Evolutionary conservation across 345 rosid genomes (phyloP), one percentile per base, ranked within the genome.

Genomic region (Pistacia atlantica): DNA sequence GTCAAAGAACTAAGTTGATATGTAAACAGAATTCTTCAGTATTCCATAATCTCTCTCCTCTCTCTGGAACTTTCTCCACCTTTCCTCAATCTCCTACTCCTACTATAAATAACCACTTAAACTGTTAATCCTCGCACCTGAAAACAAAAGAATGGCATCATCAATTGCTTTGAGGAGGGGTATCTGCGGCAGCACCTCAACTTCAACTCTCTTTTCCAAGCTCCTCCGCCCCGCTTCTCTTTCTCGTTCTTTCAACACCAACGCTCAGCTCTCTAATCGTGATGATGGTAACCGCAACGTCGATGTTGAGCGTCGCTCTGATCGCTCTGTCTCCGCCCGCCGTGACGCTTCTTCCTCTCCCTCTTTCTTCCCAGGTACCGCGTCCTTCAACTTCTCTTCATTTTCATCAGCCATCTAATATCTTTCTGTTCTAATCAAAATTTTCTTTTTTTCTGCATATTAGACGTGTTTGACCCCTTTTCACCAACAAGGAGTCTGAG

Each of bases 181-280:
- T 38, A 38, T 38, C 42, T 38, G 42, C 42, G 5, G 6, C 42
- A 38, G 42, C 46, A 5, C 73, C n/a, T 45, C 72, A 14, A 65
- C 83, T n/a, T 78, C 80, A 13, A 69, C 38, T 77, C 62, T 83
- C 28, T 10, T 84, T 25, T 28, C 84, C 10, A 54, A 65, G 59
- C 66, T 76, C 20, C n/a, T 82, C 22, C 83, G 83, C 64, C 11
- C 79, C 0, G 66, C 64, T 33, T 14, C 75, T 65, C 76, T 2
- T 0, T 70, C 76, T n/a, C 90, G 87, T 64, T 75, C 80, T 68
- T 87, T 86, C 83, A 82, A 83, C 80, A 76, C 90, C 69, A 62
- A 75, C 11, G 66, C 91, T 20, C 83, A 78, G 69, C 68, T 77
- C 17, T 69, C 18, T 49, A 76, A 75, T 31, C 71, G 14, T 14